Base-by-base conservation (phyloP, 2,329 filamentous ascomycete species). In the Setomelanomma holmii region DNA sequence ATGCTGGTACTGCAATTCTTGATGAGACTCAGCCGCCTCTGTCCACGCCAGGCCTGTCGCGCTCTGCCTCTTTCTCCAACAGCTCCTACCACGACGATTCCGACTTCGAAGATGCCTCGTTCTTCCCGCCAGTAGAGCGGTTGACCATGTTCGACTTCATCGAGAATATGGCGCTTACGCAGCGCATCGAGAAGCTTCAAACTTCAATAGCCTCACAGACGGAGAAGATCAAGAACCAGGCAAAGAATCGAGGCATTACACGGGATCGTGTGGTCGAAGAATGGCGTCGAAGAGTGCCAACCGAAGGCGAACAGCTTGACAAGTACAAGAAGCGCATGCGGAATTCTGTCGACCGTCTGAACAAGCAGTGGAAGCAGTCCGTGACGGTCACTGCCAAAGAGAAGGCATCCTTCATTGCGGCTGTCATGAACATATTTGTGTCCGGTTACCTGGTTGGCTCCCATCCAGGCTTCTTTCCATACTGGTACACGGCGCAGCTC, bases 401-500 rank as follows among this genome's bases (percentile, higher is more conserved):
- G 78, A 99, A 99, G 82, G 80, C 96, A 42, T 93, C 93, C 5
- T 99, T 99, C 76, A 97, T 99, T 57, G 93, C 87, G 55, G 95
- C 92, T 66, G 93, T 97, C 62, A 86, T 97, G 78, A 99, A 99
- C 77, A 95, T 99, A 74, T 96, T 99, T 76, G 87, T 98, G 72
- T 96, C 91, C 61, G 95, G 93, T 51, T 98, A 96, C 74, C 80
- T 99, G 40, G 89, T 99, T 46, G 95, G 95, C 55, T 91, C 86
- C 23, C 88, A 83, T 64, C 92, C 95, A 0, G 82, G 96, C 64
- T 89, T 86, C 73, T 96, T 98, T 75, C 93, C 96, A 64, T 79
- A 89, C 61, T 99, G 95, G 95, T 99, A 96, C 75, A 93, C 90
- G 6, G 82, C 76, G 3, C 93, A 96, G 75, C 83, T 96, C 36